A percentile compares a stretch with the other conserved stretches of the same genome.
Conservation (phyloP, 805 yeast genomes). For the Saccharomycopsis guyanensis region DNA sequence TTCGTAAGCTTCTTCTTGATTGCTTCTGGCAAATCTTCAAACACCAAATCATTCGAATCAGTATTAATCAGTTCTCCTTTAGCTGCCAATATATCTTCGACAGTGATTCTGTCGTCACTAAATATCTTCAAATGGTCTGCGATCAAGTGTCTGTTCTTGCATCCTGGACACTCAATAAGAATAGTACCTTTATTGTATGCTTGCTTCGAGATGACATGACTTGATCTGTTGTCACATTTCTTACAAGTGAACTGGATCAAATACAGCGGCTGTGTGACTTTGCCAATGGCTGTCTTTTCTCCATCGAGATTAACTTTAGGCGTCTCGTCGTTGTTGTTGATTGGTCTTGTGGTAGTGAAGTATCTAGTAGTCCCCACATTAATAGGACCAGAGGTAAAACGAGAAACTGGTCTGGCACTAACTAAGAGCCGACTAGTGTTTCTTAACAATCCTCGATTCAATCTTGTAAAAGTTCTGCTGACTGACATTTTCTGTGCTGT, state of each 20-base stretch:
- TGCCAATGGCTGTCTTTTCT: slow-evolving; percentile 23
- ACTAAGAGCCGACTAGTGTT: no score
- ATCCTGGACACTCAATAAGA: slow-evolving; percentile 84
- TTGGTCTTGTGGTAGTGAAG: neutral
- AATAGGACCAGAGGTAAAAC: no score
- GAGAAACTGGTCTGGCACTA: no score
- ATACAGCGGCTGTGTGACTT: slow-evolving; percentile 68
- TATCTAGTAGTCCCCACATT: no score
- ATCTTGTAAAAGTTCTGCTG: no score
- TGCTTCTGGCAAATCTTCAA: slow-evolving; percentile 58
- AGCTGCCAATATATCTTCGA: slow-evolving; percentile 68
- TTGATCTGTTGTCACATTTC: slow-evolving; percentile 72
- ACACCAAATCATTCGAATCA: slow-evolving; percentile 58
- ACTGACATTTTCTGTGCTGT: no score
- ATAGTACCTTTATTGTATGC: slow-evolving; percentile 85
- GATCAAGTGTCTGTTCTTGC: slow-evolving; percentile 79
- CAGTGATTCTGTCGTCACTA: slow-evolving; percentile 66
- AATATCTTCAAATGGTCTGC: slow-evolving; percentile 85
- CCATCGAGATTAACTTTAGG: slow-evolving; percentile 4
- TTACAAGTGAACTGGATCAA: slow-evolving; percentile 93
- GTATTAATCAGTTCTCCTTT: slow-evolving; percentile 66
- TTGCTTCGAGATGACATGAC: slow-evolving; percentile 88
- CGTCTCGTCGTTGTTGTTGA: neutral
- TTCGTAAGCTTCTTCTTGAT: slow-evolving; percentile 28
- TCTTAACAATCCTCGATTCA: no score